phyloP scores from a whole-genome alignment of 495 filamentous ascomycete species.

The Penicillium cosmopolitanum region DNA sequence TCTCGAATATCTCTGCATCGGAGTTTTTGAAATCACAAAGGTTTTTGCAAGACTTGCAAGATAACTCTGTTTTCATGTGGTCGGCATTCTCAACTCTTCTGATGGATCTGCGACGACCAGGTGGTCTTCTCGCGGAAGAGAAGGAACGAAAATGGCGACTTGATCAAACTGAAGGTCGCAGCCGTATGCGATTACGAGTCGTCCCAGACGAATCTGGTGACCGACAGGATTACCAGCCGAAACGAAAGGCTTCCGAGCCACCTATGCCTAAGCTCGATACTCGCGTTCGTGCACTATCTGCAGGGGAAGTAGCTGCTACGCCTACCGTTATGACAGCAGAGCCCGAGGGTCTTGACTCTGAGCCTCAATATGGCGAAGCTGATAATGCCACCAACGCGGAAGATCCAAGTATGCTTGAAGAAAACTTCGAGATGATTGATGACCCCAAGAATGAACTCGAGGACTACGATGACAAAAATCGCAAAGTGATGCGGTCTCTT shows the following conservation, averaged over 20 bases:
- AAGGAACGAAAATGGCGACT: slow-evolving; percentile 79
- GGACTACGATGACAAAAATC: slow-evolving; percentile 93
- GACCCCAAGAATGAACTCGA: slow-evolving; percentile 83
- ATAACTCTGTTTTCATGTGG: slow-evolving; percentile 74
- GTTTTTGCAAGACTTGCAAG: slow-evolving; percentile 86
- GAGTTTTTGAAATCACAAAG: slow-evolving; percentile 91
- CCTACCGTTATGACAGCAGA: slow-evolving; percentile 38
- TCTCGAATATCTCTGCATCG: slow-evolving; percentile 88
- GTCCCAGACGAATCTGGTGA: slow-evolving; percentile 72
- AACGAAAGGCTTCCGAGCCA: slow-evolving; percentile 64
- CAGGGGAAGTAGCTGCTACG: slow-evolving; percentile 40
- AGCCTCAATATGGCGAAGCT: slow-evolving; percentile 38
- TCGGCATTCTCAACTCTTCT: slow-evolving; percentile 75
- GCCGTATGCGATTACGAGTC: slow-evolving; percentile 88
- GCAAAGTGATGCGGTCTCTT: slow-evolving; percentile 93
- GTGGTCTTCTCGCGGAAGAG: slow-evolving; percentile 73
- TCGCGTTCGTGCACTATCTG: slow-evolving; percentile 33
- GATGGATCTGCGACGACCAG: slow-evolving; percentile 71
- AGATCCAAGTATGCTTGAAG: slow-evolving; percentile 60
- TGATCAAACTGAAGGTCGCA: slow-evolving; percentile 92
- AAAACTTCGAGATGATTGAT: slow-evolving; percentile 93
- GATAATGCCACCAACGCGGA: slow-evolving; percentile 48
- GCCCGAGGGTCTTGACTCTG: slow-evolving; percentile 26
- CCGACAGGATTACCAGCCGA: slow-evolving; percentile 81
- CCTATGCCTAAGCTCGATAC: slow-evolving; percentile 44